Evolutionary conservation across 164 flowering plant genomes (phyloP).

Genomic region (Pachysandra terminalis): DNA sequence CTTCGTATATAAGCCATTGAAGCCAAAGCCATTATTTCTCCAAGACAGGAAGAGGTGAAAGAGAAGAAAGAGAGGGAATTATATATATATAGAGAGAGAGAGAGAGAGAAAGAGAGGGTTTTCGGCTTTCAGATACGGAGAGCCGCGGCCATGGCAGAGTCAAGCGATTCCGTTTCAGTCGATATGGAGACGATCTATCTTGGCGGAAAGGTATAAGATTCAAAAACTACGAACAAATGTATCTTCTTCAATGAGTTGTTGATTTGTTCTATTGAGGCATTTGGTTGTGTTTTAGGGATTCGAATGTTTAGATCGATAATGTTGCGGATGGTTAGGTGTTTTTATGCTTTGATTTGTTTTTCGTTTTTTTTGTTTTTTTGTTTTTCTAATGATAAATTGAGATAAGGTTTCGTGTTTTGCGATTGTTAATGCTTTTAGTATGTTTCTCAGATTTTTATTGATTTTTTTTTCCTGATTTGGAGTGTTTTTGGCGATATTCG

Average conservation of each 20-base stretch:
- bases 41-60: neutral
- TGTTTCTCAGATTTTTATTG: neutral
- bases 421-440: too few species aligned
- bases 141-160: constrained; percentile 56
- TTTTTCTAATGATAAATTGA: too few species aligned
- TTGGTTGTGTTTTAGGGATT: too few species aligned
- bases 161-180: constrained; percentile 57
- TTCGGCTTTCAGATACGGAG: constrained; percentile 13
- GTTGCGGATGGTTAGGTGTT: too few species aligned
- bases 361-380: too few species aligned
- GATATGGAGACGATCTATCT: constrained; percentile 76
- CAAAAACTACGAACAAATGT: neutral
- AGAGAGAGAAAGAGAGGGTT: neutral
- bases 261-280: neutral
- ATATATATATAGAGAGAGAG: too few species aligned
- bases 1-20: constrained; percentile 25
- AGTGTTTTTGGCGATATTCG: neutral
- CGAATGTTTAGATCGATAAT: too few species aligned
- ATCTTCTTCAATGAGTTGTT: neutral
- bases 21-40: constrained; percentile 7
- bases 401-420: neutral
- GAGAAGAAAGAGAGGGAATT: neutral
- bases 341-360: too few species aligned
- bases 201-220: constrained; percentile 66
- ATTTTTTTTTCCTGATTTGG: neutral